Base-by-base conservation (phyloP, 371 early-diverging fungal genomes). In the Mucor plumbeus region DNA sequence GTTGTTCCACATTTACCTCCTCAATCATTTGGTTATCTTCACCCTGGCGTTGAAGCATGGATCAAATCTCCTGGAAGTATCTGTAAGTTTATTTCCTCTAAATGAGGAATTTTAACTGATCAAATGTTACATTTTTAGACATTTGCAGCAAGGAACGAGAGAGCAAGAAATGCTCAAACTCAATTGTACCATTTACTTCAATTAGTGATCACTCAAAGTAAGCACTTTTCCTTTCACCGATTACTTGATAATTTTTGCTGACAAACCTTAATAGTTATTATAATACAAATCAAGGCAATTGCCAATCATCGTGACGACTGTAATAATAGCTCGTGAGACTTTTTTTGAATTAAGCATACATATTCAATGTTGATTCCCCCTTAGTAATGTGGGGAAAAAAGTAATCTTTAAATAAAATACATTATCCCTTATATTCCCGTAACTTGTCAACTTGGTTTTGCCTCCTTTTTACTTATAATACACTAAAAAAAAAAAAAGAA, bases 1-100 rank as follows among this genome's bases (percentile, higher is more conserved):
- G 67, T 84, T 54, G 84, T 86, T 14, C 82, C 85, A 54, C 86
- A 86, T 63, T 58, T 86, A 17, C 85, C 87, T 14, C 85, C 85
- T 61, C 67, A 71, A 59, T 39, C 70, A 59, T 76, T 82, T 13
- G 78, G 75, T 7, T 87, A 79, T 59, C 67, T 66, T 60, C 87
- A 87, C 58, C 74, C 77, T 44, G 59, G 75, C 11, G 63, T 72
- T 35, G 86, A 87, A 64, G 64, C 79, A 21, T 87, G 85, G 84
- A 76, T 83, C 41, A 68, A 58, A 39, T 35, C 36, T 41, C n/a
- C 40, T 19, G 6, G 36, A 13, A 59, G 41, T 7, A 62, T 71
- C 26, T 38, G 70, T 65, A 70, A 65, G 70, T 56, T 38, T 35
- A 14, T 44, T 19, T 44, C n/a, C 19, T 41, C 34, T 31, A n/a